Evolutionary conservation across 495 filamentous ascomycete genomes (phyloP), one percentile per base, ranked within the genome.

Genomic region (Saxophila tyrrhenica): DNA sequence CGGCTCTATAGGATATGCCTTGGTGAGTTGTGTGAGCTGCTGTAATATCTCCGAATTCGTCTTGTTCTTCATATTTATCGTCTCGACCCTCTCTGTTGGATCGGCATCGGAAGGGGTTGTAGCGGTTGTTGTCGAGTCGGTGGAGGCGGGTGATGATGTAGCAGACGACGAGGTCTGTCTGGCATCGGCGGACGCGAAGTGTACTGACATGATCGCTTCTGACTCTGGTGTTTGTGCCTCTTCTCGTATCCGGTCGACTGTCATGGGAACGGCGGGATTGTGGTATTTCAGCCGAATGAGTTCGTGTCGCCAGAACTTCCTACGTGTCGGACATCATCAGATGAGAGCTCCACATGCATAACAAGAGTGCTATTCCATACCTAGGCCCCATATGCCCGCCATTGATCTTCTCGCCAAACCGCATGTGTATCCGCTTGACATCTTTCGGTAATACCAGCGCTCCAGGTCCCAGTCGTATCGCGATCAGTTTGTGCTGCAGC

Each of bases 271-370:
- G 8, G 78, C 73, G 0, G 92, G 92, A 66, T 98, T 98, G 74
- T 92, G 85, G 73, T 83, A 97, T 75, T 98, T 95, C 22, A 98
- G 73, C 58, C 87, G 79, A 1, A 86, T 86, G 29, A 98, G 81
- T 61, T 79, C 84, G 38, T 80, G 70, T 47, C 78, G 81, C 89
- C 88, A 95, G 76, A 98, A 94, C 74, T 88, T 87, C 54, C 85
- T 87, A 48, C 13, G 7, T 13, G 29, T 35, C 29, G 5, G 5
- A 35, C 25, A 24, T 22, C 38, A 20, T n/a, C n/a, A n/a, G n/a
- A n/a, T n/a, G n/a, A n/a, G n/a, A n/a, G n/a, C 7, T 16, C 35
- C 35, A 39, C 35, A 41, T 19, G 23, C 25, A 39, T 8, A 21
- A 19, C 42, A 46, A 20, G 32, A 25, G 45, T 20, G 19, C 22